Evolutionary conservation across 768 basidiomycete genomes (phyloP).

Genomic region (Russula sp.): DNA sequence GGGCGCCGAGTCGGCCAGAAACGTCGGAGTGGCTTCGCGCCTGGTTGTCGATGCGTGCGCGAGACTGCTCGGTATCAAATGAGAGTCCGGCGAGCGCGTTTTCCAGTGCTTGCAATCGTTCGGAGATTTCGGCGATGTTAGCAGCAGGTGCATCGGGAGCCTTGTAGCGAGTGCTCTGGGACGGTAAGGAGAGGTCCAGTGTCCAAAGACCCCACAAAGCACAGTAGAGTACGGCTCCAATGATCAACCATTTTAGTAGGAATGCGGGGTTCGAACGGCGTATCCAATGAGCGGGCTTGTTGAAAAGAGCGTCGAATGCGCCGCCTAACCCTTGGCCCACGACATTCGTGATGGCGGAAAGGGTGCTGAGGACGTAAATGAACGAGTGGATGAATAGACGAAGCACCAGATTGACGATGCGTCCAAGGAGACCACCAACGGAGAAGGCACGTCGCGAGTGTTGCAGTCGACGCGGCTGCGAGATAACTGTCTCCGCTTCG

Average conservation of each 20-base stretch:
- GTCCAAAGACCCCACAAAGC: slow-evolving; percentile 43
- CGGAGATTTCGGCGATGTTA: slow-evolving; percentile 60
- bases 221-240: slow-evolving; percentile 40
- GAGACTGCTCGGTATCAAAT: slow-evolving; percentile 45
- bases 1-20: slow-evolving; percentile 44
- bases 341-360: slow-evolving; percentile 24
- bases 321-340: slow-evolving; percentile 41
- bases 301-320: slow-evolving; percentile 42
- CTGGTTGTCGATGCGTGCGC: slow-evolving; percentile 49
- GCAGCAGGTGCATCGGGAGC: slow-evolving; percentile 54
- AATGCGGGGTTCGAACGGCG: slow-evolving; percentile 32
- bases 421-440: slow-evolving; percentile 42
- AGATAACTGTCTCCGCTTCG: slow-evolving; percentile 33
- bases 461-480: neutral
- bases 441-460: slow-evolving; percentile 33
- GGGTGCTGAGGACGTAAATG: slow-evolving; percentile 20
- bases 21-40: slow-evolving; percentile 47
- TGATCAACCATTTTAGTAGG: slow-evolving; percentile 38
- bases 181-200: slow-evolving; percentile 26
- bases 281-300: slow-evolving; percentile 42
- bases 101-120: slow-evolving; percentile 60
- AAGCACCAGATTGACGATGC: slow-evolving; percentile 36
- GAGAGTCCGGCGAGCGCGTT: slow-evolving; percentile 55
- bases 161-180: slow-evolving; percentile 37
- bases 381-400: slow-evolving; percentile 24